Conservation (phyloP, 1,139 yeast species). For the Pichia sp. region DNA sequence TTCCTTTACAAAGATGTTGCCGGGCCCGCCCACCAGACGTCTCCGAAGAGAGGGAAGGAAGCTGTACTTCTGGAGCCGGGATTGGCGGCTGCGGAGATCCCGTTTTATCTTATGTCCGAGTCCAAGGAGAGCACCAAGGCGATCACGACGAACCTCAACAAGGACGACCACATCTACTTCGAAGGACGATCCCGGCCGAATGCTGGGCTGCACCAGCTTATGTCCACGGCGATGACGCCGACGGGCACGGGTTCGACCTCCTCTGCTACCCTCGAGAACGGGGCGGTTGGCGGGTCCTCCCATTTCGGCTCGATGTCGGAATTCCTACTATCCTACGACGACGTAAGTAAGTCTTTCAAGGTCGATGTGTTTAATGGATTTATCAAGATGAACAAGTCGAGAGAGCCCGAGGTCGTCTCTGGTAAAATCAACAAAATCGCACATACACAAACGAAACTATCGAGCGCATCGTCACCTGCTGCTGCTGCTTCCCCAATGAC, state of each 20-base stretch:
- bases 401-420: constrained; percentile 25
- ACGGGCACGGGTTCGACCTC: background rate
- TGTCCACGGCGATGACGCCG: background rate
- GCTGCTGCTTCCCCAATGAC: background rate
- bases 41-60: background rate
- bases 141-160: constrained; percentile 9
- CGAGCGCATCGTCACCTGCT: background rate
- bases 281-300: background rate
- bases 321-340: constrained; percentile 26
- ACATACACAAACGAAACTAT: background rate
- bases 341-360: constrained; percentile 23
- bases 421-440: constrained; percentile 6
- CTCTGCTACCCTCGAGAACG: background rate
- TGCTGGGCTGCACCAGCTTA: background rate
- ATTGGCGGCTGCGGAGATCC: background rate
- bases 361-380: constrained; percentile 26
- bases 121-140: constrained; percentile 21
- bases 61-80: background rate
- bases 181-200: constrained; percentile 23
- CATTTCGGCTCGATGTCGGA: constrained; percentile 17
- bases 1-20: constrained; percentile 3
- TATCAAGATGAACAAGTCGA: constrained; percentile 29
- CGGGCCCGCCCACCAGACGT: background rate
- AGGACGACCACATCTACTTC: constrained; percentile 21
- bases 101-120: constrained; percentile 24